phyloP scores from a whole-genome alignment of 345 rosid genomes.

The Eucalyptus grandis region DNA sequence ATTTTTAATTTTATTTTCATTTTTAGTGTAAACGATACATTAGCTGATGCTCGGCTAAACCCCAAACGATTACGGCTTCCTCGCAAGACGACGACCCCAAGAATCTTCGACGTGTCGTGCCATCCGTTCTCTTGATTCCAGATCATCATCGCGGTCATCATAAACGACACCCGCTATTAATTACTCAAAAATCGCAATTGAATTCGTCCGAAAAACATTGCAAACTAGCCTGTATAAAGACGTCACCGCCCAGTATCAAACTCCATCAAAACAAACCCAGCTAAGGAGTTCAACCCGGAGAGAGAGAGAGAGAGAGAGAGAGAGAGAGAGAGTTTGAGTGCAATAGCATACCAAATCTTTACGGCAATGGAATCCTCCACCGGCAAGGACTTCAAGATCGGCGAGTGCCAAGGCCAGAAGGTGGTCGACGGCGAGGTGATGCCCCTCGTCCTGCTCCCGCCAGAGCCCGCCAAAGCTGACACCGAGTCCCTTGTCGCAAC shows the following conservation, averaged over 20 bases:
- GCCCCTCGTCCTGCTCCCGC: conserved; percentile 39
- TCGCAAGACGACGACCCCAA: neutral
- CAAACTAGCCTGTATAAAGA: neutral
- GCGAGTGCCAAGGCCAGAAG: conserved; percentile 50
- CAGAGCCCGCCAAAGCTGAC: conserved; percentile 2
- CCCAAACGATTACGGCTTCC: neutral
- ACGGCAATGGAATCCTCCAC: conserved; percentile 15
- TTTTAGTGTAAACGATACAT: too few relatives aligned
- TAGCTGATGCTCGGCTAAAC: neutral
- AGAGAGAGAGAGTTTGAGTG: neutral
- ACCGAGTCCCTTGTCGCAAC: conserved; percentile 15
- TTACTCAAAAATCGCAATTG: neutral
- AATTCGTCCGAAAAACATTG: neutral
- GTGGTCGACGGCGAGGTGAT: conserved; percentile 50
- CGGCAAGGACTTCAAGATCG: conserved; percentile 43
- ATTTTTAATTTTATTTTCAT: too few relatives aligned
- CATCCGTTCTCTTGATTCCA: neutral
- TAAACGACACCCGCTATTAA: neutral
- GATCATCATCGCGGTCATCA: neutral
- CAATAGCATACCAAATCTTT: neutral
- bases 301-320: neutral
- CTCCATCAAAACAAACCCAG: neutral
- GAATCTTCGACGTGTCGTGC: neutral
- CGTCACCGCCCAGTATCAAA: neutral
- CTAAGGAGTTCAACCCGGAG: neutral